Percentiles rank a stretch among this genome's conserved stretches.
These are phyloP conservation scores for Wickerhamomyces mucosus DNA, from an alignment of 805 yeast genomes.

Conservation along the genomic window DNA sequence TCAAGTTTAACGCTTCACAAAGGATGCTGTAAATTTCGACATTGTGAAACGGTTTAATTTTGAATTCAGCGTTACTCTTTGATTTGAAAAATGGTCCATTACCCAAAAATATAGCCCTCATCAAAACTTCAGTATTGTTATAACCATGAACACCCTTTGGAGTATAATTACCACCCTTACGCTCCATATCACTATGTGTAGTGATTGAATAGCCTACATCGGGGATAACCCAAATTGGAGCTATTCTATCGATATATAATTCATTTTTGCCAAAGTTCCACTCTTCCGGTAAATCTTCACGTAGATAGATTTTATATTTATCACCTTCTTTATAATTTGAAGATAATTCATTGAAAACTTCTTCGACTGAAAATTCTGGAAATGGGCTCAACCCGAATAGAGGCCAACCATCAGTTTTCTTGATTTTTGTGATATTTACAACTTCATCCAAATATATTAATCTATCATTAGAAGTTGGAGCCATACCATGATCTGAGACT, in stretches of 20 bases:
- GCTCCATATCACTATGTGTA: conserved; percentile 46
- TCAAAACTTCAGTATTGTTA: conserved; percentile 62
- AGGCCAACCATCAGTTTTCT: conserved; percentile 81
- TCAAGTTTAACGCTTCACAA: conserved; percentile 49
- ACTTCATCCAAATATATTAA: conserved; percentile 66
- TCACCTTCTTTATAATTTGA: conserved; percentile 22
- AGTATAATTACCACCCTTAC: conserved; percentile 13
- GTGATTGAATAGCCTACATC: conserved; percentile 71
- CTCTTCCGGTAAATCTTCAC: conserved; percentile 41
- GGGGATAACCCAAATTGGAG: conserved; percentile 83
- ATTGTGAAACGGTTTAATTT: conserved; percentile 57
- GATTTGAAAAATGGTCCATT: conserved; percentile 66
- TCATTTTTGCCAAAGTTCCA: conserved; percentile 23
- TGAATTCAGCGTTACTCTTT: conserved; percentile 12
- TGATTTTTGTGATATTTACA: conserved; percentile 40
- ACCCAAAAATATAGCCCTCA: conserved; percentile 78
- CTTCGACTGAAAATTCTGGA: conserved; percentile 27
- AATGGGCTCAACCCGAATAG: conserved; percentile 64
- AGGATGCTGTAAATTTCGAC: conserved; percentile 65
- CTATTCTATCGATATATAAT: conserved; percentile 42
- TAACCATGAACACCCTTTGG: conserved; percentile 75
- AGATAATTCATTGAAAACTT: conserved; percentile 35
- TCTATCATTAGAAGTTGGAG: conserved; percentile 69
- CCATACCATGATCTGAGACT: conserved; percentile 92
- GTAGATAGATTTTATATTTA: conserved; percentile 37